Percentiles rank a stretch among this genome's conserved stretches.
phyloP scores from a whole-genome alignment of 768 basidiomycete genomes.

The Gloeopeniophorella convolvens region DNA sequence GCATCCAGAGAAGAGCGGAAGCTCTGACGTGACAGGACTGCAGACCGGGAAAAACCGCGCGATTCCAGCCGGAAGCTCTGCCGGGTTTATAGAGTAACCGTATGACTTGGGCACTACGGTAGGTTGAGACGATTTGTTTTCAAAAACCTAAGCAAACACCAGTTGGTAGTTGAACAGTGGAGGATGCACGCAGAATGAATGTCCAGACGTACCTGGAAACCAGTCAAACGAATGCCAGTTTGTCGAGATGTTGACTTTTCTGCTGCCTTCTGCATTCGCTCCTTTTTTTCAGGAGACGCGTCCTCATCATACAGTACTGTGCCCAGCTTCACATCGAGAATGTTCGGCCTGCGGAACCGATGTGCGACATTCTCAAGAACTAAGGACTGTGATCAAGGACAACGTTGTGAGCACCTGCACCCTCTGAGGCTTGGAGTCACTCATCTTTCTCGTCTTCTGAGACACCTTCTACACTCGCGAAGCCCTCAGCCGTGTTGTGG shows the following conservation, averaged over 20 bases:
- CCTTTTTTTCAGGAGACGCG: slow-evolving; percentile 64
- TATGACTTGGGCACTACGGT: slow-evolving; percentile 66
- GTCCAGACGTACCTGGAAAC: slow-evolving; percentile 68
- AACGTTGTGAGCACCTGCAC: not conserved
- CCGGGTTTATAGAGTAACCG: slow-evolving; percentile 64
- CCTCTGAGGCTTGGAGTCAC: slow-evolving; percentile 18
- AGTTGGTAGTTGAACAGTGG: not conserved
- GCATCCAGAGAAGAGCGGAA: not conserved
- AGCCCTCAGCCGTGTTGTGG: slow-evolving; percentile 25
- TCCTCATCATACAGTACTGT: slow-evolving; percentile 75
- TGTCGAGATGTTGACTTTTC: slow-evolving; percentile 61
- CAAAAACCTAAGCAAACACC: slow-evolving; percentile 10
- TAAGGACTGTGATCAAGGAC: slow-evolving; percentile 46
- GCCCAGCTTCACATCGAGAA: slow-evolving; percentile 92
- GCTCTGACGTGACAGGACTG: slow-evolving; percentile 13
- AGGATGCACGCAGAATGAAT: too few species aligned
- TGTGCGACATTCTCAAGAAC: slow-evolving; percentile 81
- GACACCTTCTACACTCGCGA: slow-evolving; percentile 20
- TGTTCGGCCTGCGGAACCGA: slow-evolving; percentile 71
- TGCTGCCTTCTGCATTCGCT: slow-evolving; percentile 69
- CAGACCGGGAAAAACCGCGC: slow-evolving; percentile 68
- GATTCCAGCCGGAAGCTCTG: slow-evolving; percentile 72
- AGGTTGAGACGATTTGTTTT: slow-evolving; percentile 29
- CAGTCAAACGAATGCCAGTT: slow-evolving; percentile 80
- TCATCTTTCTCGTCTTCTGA: slow-evolving; percentile 40